Percentiles rank a stretch among this genome's conserved stretches.
phyloP scores from a whole-genome alignment of 202 grass and related monocot species.

The Cymbopogon flexuosus region DNA sequence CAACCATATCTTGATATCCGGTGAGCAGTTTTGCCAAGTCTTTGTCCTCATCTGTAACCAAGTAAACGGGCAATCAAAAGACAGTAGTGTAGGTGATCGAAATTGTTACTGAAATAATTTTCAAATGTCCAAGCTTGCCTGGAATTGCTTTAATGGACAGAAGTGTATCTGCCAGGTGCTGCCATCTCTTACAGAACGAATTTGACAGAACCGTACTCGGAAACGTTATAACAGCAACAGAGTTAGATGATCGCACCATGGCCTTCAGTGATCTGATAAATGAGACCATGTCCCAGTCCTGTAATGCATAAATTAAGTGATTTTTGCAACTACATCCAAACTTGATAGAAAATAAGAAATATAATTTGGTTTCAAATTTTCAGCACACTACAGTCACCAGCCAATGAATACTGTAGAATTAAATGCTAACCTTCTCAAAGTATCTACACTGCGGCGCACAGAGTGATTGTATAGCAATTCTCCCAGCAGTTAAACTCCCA shows the following conservation, averaged over 20 bases:
- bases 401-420: background rate
- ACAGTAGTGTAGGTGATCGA: background rate
- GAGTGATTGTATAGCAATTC: conserved; percentile 85
- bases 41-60: conserved; percentile 88
- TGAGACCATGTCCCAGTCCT: conserved; percentile 89
- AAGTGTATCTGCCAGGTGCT: conserved; percentile 86
- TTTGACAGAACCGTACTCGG: conserved; percentile 50
- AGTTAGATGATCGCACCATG: conserved; percentile 58
- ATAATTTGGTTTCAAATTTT: conserved; percentile 14
- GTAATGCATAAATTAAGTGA: conserved; percentile 15
- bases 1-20: conserved; percentile 91
- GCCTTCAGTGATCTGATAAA: conserved; percentile 75
- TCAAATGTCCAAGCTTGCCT: conserved; percentile 34
- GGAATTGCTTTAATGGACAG: conserved; percentile 82
- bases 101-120: conserved; percentile 1
- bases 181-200: conserved; percentile 86
- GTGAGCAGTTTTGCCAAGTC: conserved; percentile 80
- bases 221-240: conserved; percentile 76
- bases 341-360: background rate
- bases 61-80: background rate
- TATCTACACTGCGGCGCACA: conserved; percentile 83
- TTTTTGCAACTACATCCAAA: background rate
- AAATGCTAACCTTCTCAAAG: conserved; percentile 62
- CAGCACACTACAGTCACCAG: background rate
- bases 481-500: conserved; percentile 46